These are phyloP conservation scores for Acorus calamus DNA, from an alignment of 106 monocot species.

Conservation along the genomic window DNA sequence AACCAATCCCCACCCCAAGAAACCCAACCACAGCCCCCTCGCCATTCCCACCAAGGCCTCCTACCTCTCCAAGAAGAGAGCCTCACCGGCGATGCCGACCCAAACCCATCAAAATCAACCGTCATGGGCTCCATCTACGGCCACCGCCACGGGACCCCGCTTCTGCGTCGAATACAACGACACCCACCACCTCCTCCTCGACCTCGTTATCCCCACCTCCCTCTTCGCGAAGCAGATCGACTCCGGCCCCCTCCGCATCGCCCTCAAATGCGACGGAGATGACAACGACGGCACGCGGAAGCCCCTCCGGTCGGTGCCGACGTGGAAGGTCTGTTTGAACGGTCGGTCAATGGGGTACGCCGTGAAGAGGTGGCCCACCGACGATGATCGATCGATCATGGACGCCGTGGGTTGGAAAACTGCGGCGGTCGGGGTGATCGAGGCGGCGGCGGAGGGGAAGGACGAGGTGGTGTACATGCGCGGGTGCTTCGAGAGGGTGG, in stretches of 20 bases:
- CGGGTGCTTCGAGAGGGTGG: slow-evolving; percentile 32
- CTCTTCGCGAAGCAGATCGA: slow-evolving; percentile 30
- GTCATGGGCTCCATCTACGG: slow-evolving; percentile 45
- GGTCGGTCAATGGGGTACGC: slow-evolving; percentile 38
- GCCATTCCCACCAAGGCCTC: slow-evolving; percentile 1
- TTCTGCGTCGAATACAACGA: slow-evolving; percentile 39
- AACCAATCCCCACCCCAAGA: no score
- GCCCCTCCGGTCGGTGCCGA: neutral
- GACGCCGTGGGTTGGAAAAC: slow-evolving; percentile 11
- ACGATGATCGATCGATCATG: slow-evolving; percentile 11
- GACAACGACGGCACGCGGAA: neutral
- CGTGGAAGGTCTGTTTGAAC: slow-evolving; percentile 39
- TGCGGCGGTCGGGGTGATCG: slow-evolving; percentile 26
- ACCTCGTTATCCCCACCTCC: slow-evolving; percentile 28
- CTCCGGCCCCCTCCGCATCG: slow-evolving; percentile 32
- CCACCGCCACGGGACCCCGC: slow-evolving; percentile 24
- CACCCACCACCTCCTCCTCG: slow-evolving; percentile 24
- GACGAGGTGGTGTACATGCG: slow-evolving; percentile 37
- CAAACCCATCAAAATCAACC: slow-evolving; percentile 4
- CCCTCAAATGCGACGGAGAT: slow-evolving; percentile 22
- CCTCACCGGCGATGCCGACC: slow-evolving; percentile 27
- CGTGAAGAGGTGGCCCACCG: slow-evolving; percentile 20
- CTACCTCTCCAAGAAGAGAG: slow-evolving; percentile 16
- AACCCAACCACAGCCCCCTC: neutral
- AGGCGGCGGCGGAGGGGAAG: neutral